Evolutionary conservation across 2,329 filamentous ascomycete genomes (phyloP).

Genomic region (Cladophialophora carrionii): DNA sequence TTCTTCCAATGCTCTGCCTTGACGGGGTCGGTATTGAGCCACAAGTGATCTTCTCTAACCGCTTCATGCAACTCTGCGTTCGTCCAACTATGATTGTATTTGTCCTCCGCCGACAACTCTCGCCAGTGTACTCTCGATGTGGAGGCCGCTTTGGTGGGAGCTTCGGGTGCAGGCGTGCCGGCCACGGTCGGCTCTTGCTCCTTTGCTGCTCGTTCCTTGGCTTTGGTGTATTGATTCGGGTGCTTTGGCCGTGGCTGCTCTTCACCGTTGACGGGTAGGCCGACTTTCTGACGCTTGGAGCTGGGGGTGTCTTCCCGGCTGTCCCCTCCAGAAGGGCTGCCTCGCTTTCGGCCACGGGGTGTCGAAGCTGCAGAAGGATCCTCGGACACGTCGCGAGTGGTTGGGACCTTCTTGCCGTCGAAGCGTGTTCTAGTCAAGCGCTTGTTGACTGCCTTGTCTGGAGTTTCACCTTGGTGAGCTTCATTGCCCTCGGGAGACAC

Average conservation of each 20-base stretch:
- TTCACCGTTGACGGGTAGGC: conserved; percentile 21
- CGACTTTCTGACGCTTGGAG: conserved; percentile 33
- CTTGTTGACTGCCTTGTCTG: conserved; percentile 31
- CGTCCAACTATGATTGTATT: conserved; percentile 35
- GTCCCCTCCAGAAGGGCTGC: conserved; percentile 25
- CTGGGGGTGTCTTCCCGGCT: conserved; percentile 29
- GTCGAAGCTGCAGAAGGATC: conserved; percentile 31
- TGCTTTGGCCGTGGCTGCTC: conserved; percentile 33
- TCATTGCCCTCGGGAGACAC: conserved; percentile 27
- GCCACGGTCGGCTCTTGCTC: conserved; percentile 15
- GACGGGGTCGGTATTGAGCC: conserved; percentile 33
- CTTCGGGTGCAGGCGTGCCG: conserved; percentile 13
- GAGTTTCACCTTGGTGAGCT: conserved; percentile 21
- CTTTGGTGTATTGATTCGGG: conserved; percentile 37
- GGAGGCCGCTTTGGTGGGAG: conserved; percentile 12
- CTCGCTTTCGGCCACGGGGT: conserved; percentile 25
- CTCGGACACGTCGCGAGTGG: conserved; percentile 35
- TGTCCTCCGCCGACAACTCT: conserved; percentile 23
- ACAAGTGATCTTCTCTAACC: conserved; percentile 34
- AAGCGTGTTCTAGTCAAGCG: conserved; percentile 35
- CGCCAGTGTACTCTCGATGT: conserved; percentile 22
- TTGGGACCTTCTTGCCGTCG: conserved; percentile 36
- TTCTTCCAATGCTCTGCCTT: conserved; percentile 34
- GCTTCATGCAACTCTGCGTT: conserved; percentile 34
- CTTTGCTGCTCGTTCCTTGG: conserved; percentile 26